A percentile compares a stretch with the other conserved stretches of the same genome.
phyloP scores from a whole-genome alignment of 306 rosid genomes.

The Abrus precatorius region DNA sequence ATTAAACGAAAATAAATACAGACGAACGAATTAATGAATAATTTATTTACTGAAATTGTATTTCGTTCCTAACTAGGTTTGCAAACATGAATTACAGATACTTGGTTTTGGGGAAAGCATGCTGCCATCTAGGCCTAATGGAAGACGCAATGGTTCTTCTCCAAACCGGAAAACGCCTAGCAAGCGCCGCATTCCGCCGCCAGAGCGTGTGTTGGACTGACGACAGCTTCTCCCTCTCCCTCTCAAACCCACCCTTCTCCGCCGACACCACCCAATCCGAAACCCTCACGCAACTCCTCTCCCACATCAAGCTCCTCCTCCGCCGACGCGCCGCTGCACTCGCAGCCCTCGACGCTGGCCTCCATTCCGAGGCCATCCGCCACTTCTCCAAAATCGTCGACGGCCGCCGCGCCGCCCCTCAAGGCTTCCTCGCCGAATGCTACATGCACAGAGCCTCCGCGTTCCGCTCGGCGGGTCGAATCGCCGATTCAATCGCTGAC shows the following conservation, averaged over 20 bases:
- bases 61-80: background rate
- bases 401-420: conserved; percentile 92
- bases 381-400: conserved; percentile 86
- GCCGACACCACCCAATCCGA: conserved; percentile 56
- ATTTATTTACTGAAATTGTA: no score
- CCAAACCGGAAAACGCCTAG: conserved; percentile 93
- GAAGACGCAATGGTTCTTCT: conserved; percentile 97
- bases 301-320: conserved; percentile 85
- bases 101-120: conserved; percentile 89
- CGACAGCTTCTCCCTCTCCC: conserved; percentile 79
- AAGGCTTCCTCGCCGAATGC: conserved; percentile 91
- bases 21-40: no score
- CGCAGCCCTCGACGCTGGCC: conserved; percentile 89
- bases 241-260: conserved; percentile 59
- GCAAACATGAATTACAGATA: conserved; percentile 59
- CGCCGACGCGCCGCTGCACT: conserved; percentile 86
- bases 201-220: conserved; percentile 88
- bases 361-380: conserved; percentile 88
- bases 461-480: conserved; percentile 66
- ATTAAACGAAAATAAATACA: no score
- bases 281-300: conserved; percentile 65
- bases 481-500: conserved; percentile 85
- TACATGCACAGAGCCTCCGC: conserved; percentile 83
- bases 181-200: conserved; percentile 93
- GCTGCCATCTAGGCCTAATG: conserved; percentile 92